These are phyloP conservation scores for Juncus effusus DNA, from an alignment of 176 grass and related monocot species.

Conservation along the genomic window DNA sequence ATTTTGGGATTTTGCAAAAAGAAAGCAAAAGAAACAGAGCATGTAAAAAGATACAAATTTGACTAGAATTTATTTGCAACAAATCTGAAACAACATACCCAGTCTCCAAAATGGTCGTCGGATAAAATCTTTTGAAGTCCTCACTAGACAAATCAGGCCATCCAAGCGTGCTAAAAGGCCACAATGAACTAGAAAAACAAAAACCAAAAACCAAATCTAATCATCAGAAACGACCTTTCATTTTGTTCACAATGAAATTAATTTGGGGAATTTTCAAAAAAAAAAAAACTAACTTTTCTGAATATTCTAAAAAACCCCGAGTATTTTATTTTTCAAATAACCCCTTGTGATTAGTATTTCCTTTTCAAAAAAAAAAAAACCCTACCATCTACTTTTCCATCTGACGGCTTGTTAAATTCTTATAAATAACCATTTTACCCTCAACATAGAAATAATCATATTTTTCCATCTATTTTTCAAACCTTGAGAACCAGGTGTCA, in stretches of 20 bases:
- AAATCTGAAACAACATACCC: slow-evolving; percentile 52
- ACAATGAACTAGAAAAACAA: slow-evolving; percentile 60
- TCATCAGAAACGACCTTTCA: slow-evolving; percentile 2
- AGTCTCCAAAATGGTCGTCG: slow-evolving; percentile 84
- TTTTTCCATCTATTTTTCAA: slow-evolving; percentile 2
- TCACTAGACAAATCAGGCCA: slow-evolving; percentile 80
- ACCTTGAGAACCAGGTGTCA: slow-evolving; percentile 99
- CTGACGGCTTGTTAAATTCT: not conserved
- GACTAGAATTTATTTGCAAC: not conserved
- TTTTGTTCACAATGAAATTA: not conserved
- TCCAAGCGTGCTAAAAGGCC: slow-evolving; percentile 99
- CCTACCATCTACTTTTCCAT: not conserved
- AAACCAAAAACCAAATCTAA: slow-evolving; percentile 24
- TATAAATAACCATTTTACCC: too few species aligned
- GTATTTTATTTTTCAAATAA: not conserved
- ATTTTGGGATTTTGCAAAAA: too few species aligned
- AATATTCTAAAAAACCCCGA: too few species aligned
- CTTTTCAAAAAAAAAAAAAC: not conserved
- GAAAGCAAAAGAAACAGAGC: too few species aligned
- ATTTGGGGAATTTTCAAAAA: too few species aligned
- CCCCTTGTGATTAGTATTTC: not conserved
- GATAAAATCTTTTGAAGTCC: slow-evolving; percentile 92
- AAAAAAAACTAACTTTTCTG: too few species aligned
- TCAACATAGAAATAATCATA: not conserved
- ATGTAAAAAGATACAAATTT: too few species aligned